Conservation (phyloP, 2,329 filamentous ascomycete species). For the Lecanicillium sp. region DNA sequence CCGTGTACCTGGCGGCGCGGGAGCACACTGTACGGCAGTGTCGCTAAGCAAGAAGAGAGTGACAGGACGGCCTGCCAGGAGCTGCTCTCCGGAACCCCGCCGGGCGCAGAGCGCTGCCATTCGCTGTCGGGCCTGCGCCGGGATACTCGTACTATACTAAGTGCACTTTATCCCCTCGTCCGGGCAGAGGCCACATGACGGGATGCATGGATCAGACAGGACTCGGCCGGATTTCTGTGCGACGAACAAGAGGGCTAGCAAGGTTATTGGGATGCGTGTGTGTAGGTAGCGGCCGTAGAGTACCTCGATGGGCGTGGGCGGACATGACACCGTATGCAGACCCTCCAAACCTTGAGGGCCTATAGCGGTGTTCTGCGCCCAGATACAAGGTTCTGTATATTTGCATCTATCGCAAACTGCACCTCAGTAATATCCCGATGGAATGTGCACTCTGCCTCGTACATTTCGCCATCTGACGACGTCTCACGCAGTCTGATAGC, state of each 20-base stretch:
- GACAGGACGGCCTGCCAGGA: too few relatives aligned
- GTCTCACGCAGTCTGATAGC: too few relatives aligned
- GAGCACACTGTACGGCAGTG: conserved; percentile 8
- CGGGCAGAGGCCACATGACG: conserved; percentile 9
- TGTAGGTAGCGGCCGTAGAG: too few relatives aligned
- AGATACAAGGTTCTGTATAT: too few relatives aligned
- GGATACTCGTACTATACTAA: too few relatives aligned
- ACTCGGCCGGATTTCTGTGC: conserved; percentile 4
- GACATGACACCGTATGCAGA: too few relatives aligned
- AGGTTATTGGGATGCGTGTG: background rate
- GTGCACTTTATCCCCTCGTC: conserved; percentile 8
- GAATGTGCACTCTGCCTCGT: too few relatives aligned
- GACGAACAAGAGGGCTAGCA: conserved; percentile 2
- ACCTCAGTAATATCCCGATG: too few relatives aligned
- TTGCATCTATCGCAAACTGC: too few relatives aligned
- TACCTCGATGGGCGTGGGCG: too few relatives aligned
- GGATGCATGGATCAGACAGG: conserved; percentile 12
- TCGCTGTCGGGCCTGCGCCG: background rate
- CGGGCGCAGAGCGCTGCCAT: background rate
- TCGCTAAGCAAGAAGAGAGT: too few relatives aligned
- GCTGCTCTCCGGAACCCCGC: background rate
- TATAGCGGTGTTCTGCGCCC: background rate
- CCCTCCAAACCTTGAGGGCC: background rate
- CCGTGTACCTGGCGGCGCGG: background rate
- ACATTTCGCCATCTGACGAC: too few relatives aligned